These are phyloP conservation scores for Pascua guehoae DNA, from an alignment of 1,284 basidiomycete genomes.

Conservation along the genomic window DNA sequence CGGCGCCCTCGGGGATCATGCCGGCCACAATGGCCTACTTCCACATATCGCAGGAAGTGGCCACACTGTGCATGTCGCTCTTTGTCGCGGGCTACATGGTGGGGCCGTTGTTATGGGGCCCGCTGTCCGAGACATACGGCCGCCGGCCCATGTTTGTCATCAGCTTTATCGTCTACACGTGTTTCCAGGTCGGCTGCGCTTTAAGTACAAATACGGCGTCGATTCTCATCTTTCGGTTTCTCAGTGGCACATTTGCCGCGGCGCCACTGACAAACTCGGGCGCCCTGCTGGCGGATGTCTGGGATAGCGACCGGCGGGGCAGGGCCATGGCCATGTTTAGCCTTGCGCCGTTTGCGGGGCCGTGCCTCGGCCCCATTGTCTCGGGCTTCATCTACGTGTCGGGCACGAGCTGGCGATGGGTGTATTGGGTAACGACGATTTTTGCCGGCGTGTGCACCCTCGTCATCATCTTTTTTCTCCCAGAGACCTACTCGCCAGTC, in stretches of 20 bases:
- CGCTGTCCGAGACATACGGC: constrained; percentile 56
- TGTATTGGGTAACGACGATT: constrained; percentile 68
- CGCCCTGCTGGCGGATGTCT: constrained; percentile 58
- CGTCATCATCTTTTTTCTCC: constrained; percentile 62
- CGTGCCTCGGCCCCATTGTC: constrained; percentile 60
- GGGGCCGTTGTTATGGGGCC: constrained; percentile 61
- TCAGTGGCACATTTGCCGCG: constrained; percentile 60
- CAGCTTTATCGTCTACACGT: constrained; percentile 63
- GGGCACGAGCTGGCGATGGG: constrained; percentile 50
- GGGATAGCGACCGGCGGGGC: constrained; percentile 66
- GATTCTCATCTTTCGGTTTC: constrained; percentile 65
- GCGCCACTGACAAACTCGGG: constrained; percentile 53
- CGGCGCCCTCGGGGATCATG: constrained; percentile 43
- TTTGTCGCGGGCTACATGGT: constrained; percentile 54
- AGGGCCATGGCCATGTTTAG: constrained; percentile 67
- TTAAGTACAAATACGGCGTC: constrained; percentile 60
- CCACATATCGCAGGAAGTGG: constrained; percentile 58
- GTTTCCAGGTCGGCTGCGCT: constrained; percentile 59
- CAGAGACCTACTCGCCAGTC: constrained; percentile 64
- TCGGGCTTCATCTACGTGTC: constrained; percentile 57
- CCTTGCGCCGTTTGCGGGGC: constrained; percentile 68
- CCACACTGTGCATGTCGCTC: constrained; percentile 51
- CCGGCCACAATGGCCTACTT: constrained; percentile 55
- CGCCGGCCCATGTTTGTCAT: constrained; percentile 64
- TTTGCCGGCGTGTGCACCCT: constrained; percentile 53